These are phyloP conservation scores for Aquilaria yunnanensis DNA, from an alignment of 345 rosid species.

Conservation along the genomic window DNA sequence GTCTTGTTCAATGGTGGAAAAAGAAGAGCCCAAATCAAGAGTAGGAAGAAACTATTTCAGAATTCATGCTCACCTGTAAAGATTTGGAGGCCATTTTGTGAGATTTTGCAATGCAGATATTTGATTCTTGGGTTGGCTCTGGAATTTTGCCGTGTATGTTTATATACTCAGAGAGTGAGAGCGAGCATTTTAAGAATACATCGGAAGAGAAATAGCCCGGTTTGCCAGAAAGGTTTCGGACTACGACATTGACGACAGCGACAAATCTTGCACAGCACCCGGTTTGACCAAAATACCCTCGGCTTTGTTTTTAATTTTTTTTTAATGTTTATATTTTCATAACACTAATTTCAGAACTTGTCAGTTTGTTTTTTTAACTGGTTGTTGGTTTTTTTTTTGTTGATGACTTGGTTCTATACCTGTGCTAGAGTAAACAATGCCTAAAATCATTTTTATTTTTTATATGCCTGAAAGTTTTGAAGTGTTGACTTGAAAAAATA, in stretches of 20 bases:
- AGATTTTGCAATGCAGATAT: background rate
- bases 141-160: background rate
- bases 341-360: no score
- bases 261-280: slow-evolving; percentile 4
- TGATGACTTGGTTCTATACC: no score
- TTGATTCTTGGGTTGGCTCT: background rate
- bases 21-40: background rate
- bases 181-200: background rate
- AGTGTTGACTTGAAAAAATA: no score
- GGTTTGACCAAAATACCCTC: slow-evolving; percentile 17
- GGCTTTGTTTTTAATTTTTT: background rate
- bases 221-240: slow-evolving; percentile 32
- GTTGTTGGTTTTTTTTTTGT: no score
- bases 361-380: no score
- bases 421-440: no score
- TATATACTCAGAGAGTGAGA: slow-evolving; percentile 3
- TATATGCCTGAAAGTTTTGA: no score
- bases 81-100: background rate
- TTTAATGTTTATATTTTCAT: background rate
- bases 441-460: no score
- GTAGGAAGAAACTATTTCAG: no score
- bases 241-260: slow-evolving; percentile 24
- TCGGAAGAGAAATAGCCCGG: slow-evolving; percentile 20
- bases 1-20: slow-evolving; percentile 11
- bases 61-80: no score